A percentile compares a stretch with the other conserved stretches of the same genome.
Evolutionary conservation across 148 eudicot species (phyloP).

Genomic region (Limonium bicolor): DNA sequence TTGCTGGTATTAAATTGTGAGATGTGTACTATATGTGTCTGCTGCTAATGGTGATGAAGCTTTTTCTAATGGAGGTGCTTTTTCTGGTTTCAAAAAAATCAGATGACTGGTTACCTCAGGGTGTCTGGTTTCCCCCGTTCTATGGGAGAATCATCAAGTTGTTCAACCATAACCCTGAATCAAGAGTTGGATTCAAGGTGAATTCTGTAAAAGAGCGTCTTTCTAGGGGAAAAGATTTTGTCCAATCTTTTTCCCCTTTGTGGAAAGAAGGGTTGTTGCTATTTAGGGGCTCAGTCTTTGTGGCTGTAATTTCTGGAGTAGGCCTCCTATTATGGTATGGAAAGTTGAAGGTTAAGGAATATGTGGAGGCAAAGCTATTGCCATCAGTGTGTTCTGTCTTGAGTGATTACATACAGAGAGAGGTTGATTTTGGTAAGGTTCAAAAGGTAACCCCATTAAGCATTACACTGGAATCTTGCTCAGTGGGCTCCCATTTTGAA

Average conservation of each 20-base stretch:
- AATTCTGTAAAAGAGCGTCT: conserved; percentile 54
- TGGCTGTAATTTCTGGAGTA: conserved; percentile 74
- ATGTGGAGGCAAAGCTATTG: conserved; percentile 55
- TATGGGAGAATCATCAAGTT: conserved; percentile 61
- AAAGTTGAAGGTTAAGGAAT: conserved; percentile 59
- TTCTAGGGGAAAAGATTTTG: conserved; percentile 32
- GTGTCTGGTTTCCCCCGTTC: conserved; percentile 50
- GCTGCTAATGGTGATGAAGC: conserved; percentile 13
- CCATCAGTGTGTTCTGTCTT: conserved; percentile 73
- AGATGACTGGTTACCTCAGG: conserved; percentile 40
- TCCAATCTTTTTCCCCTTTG: conserved; percentile 41
- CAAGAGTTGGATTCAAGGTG: conserved; percentile 44
- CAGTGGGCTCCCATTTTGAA: conserved; percentile 74
- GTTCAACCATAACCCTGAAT: conserved; percentile 35
- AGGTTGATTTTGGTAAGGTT: conserved; percentile 83
- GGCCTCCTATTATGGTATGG: conserved; percentile 87
- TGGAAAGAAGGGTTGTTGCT: conserved; percentile 85
- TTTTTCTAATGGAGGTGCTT: conserved; percentile 19
- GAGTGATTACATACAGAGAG: conserved; percentile 73
- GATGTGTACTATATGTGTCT: too few relatives aligned
- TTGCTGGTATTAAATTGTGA: too few relatives aligned
- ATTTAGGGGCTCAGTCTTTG: conserved; percentile 69
- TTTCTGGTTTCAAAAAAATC: conserved; percentile 35
- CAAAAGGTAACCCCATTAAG: conserved; percentile 75
- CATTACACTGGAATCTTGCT: conserved; percentile 87